These are phyloP conservation scores for Aspergillus sp. DNA, from an alignment of 2,329 filamentous ascomycete species.

Conservation along the genomic window DNA sequence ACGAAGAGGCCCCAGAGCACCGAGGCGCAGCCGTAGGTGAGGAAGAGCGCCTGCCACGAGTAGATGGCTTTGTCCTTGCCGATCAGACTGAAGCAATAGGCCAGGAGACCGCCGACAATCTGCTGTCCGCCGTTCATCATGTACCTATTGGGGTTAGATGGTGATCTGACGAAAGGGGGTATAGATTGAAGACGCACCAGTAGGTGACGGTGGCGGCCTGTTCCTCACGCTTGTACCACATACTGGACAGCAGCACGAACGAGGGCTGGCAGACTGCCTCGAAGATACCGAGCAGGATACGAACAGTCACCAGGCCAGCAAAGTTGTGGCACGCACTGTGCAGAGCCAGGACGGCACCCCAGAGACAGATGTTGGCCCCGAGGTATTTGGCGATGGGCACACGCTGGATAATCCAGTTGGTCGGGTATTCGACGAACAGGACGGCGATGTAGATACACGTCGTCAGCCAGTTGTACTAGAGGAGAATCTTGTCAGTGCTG, in stretches of 20 bases:
- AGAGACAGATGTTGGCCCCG: conserved; percentile 61
- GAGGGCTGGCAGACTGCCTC: conserved; percentile 68
- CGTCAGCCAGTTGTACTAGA: conserved; percentile 67
- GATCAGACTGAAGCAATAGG: conserved; percentile 55
- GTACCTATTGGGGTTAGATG: conserved; percentile 42
- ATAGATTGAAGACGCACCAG: conserved; percentile 50
- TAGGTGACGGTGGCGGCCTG: conserved; percentile 65
- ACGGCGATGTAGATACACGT: conserved; percentile 73
- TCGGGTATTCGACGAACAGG: conserved; percentile 69
- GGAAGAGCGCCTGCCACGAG: conserved; percentile 68
- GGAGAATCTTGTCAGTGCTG: conserved; percentile 1
- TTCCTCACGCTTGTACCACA: conserved; percentile 70
- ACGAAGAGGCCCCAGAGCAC: conserved; percentile 65
- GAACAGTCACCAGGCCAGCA: conserved; percentile 56
- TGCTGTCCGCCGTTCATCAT: conserved; percentile 76
- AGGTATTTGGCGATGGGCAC: conserved; percentile 68
- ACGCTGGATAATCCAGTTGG: conserved; percentile 62
- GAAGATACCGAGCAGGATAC: conserved; percentile 68
- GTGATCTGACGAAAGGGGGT: conserved; percentile 4
- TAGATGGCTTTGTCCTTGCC: conserved; percentile 50
- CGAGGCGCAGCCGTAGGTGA: conserved; percentile 62
- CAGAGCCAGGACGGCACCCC: conserved; percentile 60
- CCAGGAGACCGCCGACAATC: conserved; percentile 68
- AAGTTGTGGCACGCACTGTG: conserved; percentile 64
- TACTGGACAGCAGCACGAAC: conserved; percentile 64